A percentile compares a stretch with the other conserved stretches of the same genome.
Evolutionary conservation across 2,329 filamentous ascomycete species (phyloP).

Genomic region (Aspergillus nomiae): DNA sequence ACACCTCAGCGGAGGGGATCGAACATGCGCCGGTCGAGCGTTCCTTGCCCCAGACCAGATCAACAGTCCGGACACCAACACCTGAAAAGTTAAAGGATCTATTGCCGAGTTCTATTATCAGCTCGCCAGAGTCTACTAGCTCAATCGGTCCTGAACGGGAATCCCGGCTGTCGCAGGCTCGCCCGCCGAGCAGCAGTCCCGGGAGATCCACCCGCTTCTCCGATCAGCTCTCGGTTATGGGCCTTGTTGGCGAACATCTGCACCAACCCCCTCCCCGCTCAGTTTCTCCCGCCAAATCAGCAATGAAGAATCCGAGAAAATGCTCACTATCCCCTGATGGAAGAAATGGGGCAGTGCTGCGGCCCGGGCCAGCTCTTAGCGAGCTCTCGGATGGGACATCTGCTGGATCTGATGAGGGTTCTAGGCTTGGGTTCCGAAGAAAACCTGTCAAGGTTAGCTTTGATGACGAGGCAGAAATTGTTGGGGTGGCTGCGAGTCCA

Average conservation of each 20-base stretch:
- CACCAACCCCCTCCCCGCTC: conserved; percentile 63
- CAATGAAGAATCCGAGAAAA: conserved; percentile 59
- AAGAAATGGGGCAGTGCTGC: conserved; percentile 22
- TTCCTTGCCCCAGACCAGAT: conserved; percentile 11
- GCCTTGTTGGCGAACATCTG: conserved; percentile 46
- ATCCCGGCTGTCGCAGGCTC: conserved; percentile 23
- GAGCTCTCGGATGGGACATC: conserved; percentile 61
- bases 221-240: conserved; percentile 50
- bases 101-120: conserved; percentile 19
- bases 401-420: conserved; percentile 47
- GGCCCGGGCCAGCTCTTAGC: conserved; percentile 44
- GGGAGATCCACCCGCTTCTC: conserved; percentile 61
- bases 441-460: conserved; percentile 68
- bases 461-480: conserved; percentile 57
- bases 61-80: conserved; percentile 13
- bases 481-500: conserved; percentile 47
- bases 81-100: conserved; percentile 13
- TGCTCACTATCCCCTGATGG: conserved; percentile 41
- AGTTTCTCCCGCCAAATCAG: conserved; percentile 63
- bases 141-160: conserved; percentile 18
- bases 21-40: background rate
- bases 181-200: conserved; percentile 52
- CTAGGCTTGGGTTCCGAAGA: conserved; percentile 48
- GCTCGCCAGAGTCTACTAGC: conserved; percentile 23
- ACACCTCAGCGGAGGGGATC: conserved; percentile 1